Base-by-base conservation (phyloP, 192 early-diverging fungal species). In the Entomortierella lignicola region DNA sequence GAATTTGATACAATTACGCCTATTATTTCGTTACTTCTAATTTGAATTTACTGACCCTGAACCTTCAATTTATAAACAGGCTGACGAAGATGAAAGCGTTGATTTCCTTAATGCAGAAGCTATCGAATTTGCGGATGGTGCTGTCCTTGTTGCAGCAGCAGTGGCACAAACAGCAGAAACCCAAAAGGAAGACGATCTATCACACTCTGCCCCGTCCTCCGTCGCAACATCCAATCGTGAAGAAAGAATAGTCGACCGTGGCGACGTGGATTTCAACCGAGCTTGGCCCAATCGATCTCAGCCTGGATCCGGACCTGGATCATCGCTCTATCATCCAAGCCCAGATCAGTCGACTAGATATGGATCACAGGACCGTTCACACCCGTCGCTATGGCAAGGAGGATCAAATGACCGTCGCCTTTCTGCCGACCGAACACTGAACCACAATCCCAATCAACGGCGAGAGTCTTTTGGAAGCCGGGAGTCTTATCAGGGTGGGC, bases 51-150 rank as follows among this genome's bases (percentile, higher is more conserved):
- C 20, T 52, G 13, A 48, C 21, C 26, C 12, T 60, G 29, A 11
- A n/a, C 13, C 11, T 34, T 37, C 0, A 23, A 52, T 53, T 10
- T 41, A 25, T 15, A 8, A 44, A 31, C 43, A 79, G 75, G 75
- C 47, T 2, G 75, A 79, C 29, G 75, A 79, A 5, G 75, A 79
- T 17, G 75, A 79, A 31, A 51, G 63, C 20, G 66, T 70, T 10
- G 75, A 79, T 21, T 79, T 79, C 17, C 57, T 79, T 52, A 79
- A 79, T 25, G 75, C 75, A 21, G 75, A 59, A 18, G 63, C 60
- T 0, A 79, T 79, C 21, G 66, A 79, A 21, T 79, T 79, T 53
- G 75, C 67, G 23, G 75, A 79, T 18, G 75, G 75, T 13, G 69
- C 75, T 37, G 75, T 79, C 8, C 34, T 79, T 21, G 67, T 79